phyloP scores from a whole-genome alignment of 495 filamentous ascomycete species.

The Daldinia caldariorum region DNA sequence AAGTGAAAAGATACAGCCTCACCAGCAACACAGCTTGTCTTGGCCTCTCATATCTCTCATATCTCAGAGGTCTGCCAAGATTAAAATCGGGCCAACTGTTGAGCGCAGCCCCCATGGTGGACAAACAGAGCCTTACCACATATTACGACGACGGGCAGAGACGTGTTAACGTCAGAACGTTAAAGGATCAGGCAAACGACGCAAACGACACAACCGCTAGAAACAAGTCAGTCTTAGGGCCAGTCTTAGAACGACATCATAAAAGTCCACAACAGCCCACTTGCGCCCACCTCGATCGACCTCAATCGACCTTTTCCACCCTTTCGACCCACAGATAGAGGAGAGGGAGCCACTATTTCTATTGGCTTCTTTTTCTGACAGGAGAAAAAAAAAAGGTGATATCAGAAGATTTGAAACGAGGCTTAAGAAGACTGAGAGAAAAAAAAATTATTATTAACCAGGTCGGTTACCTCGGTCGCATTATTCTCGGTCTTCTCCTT shows the following conservation, averaged over 20 bases:
- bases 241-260: slow-evolving; percentile 36
- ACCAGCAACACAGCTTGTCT: slow-evolving; percentile 27
- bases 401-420: slow-evolving; percentile 25
- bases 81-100: slow-evolving; percentile 33
- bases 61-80: slow-evolving; percentile 35
- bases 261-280: slow-evolving; percentile 34
- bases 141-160: slow-evolving; percentile 22
- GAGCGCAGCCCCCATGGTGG: slow-evolving; percentile 29
- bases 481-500: slow-evolving; percentile 12
- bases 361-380: slow-evolving; percentile 19
- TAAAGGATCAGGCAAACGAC: slow-evolving; percentile 12
- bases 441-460: slow-evolving; percentile 7
- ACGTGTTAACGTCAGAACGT: slow-evolving; percentile 29
- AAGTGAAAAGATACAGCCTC: slow-evolving; percentile 15
- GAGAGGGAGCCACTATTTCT: slow-evolving; percentile 32
- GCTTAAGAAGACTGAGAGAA: slow-evolving; percentile 11
- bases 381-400: slow-evolving; percentile 38
- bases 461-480: slow-evolving; percentile 10
- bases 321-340: slow-evolving; percentile 36
- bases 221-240: background rate
- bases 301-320: slow-evolving; percentile 29
- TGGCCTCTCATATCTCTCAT: slow-evolving; percentile 20
- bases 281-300: slow-evolving; percentile 36
- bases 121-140: slow-evolving; percentile 32
- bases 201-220: slow-evolving; percentile 38